These are phyloP conservation scores for Lizonia empirigonia DNA, from an alignment of 2,329 filamentous ascomycete species.

Conservation along the genomic window DNA sequence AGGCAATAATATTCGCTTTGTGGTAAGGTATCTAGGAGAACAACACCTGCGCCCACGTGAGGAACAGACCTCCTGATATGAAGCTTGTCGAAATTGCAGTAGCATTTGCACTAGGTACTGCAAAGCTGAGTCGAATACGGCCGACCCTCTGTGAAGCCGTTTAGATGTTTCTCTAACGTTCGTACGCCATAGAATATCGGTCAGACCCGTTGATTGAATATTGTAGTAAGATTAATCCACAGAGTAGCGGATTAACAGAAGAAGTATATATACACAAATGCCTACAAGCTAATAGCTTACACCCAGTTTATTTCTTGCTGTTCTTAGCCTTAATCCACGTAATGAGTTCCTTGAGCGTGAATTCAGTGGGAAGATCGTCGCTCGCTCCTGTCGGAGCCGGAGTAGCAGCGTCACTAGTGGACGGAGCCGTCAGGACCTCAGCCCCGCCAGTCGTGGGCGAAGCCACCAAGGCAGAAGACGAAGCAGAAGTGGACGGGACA, in stretches of 20 bases:
- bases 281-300: background rate
- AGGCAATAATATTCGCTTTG: too few relatives aligned
- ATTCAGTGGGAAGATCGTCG: slow-evolving; percentile 28
- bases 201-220: too few relatives aligned
- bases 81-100: too few relatives aligned
- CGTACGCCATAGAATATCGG: too few relatives aligned
- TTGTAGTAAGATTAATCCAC: too few relatives aligned
- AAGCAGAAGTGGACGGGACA: slow-evolving; percentile 6
- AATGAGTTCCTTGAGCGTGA: slow-evolving; percentile 37
- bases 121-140: too few relatives aligned
- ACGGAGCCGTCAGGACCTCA: slow-evolving; percentile 15
- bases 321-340: slow-evolving; percentile 35
- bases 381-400: slow-evolving; percentile 16
- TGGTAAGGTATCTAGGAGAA: too few relatives aligned
- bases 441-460: slow-evolving; percentile 4
- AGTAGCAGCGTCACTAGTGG: slow-evolving; percentile 10
- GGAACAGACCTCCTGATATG: too few relatives aligned
- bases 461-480: slow-evolving; percentile 4
- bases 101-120: too few relatives aligned
- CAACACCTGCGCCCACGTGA: too few relatives aligned
- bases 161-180: too few relatives aligned
- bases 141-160: too few relatives aligned
- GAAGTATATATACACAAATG: slow-evolving; percentile 25
- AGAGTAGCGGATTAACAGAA: background rate
- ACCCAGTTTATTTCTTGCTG: slow-evolving; percentile 5